These are phyloP conservation scores for Saccharum spontaneum DNA, from an alignment of 176 grass and related monocot genomes.

Conservation along the genomic window DNA sequence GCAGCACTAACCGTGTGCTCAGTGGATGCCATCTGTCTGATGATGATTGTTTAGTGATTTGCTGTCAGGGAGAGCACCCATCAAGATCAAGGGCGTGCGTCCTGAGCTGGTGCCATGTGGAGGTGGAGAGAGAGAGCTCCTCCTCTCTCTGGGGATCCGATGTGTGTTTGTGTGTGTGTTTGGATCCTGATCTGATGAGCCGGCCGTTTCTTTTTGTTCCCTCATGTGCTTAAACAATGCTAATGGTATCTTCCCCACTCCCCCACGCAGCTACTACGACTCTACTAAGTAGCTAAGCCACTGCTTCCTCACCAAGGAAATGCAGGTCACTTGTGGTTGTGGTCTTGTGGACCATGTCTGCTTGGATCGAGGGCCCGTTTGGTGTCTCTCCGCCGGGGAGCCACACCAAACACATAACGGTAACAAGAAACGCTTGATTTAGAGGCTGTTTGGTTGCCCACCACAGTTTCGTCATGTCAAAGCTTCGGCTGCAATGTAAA, in stretches of 20 bases:
- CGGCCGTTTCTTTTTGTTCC: slow-evolving; percentile 5
- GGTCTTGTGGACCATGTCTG: too few species aligned
- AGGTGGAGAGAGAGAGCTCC: neutral
- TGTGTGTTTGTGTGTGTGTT: neutral
- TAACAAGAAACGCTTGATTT: too few species aligned
- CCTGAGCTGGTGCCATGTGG: slow-evolving; percentile 54
- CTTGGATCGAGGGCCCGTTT: too few species aligned
- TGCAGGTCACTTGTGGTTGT: too few species aligned
- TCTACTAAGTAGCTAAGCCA: too few species aligned
- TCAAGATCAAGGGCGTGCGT: neutral
- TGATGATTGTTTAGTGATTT: slow-evolving; percentile 29
- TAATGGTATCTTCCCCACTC: neutral
- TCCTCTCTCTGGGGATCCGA: slow-evolving; percentile 17
- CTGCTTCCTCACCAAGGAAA: too few species aligned
- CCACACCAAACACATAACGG: too few species aligned
- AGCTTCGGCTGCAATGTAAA: too few species aligned
- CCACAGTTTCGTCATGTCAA: too few species aligned
- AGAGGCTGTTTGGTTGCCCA: too few species aligned
- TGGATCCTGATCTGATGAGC: slow-evolving; percentile 28
- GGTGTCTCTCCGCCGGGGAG: too few species aligned
- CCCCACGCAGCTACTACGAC: neutral
- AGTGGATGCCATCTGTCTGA: neutral
- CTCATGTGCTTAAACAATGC: slow-evolving; percentile 2
- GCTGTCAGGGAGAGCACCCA: slow-evolving; percentile 21
- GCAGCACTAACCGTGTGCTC: neutral